These are phyloP conservation scores for Alternaria gansuensis DNA, from an alignment of 2,329 filamentous ascomycete genomes.

Conservation along the genomic window DNA sequence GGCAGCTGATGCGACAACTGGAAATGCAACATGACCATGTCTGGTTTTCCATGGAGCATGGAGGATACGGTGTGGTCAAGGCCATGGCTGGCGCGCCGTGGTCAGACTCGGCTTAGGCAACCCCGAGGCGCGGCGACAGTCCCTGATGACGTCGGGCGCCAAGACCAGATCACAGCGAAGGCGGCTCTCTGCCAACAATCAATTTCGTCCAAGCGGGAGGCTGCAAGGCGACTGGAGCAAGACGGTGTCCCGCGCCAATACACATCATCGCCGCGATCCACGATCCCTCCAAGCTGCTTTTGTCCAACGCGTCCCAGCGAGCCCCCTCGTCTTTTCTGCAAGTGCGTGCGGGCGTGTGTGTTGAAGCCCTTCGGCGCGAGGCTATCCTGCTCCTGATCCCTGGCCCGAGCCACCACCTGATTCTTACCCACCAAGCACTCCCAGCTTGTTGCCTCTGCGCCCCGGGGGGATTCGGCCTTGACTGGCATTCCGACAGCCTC, in stretches of 20 bases:
- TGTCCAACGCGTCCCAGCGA: constrained; percentile 4
- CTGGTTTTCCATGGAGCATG: neutral
- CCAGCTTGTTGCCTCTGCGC: constrained; percentile 10
- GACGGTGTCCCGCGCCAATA: constrained; percentile 15
- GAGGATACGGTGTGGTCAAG: neutral
- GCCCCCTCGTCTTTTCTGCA: constrained; percentile 7
- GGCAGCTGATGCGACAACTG: neutral
- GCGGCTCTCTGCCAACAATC: constrained; percentile 17
- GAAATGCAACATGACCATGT: neutral
- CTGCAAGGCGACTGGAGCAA: constrained; percentile 14
- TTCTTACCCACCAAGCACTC: constrained; percentile 16
- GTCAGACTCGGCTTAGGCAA: constrained; percentile 7
- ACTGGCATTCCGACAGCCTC: constrained; percentile 11
- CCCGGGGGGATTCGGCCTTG: constrained; percentile 11
- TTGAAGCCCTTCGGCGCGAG: constrained; percentile 7
- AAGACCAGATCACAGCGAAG: constrained; percentile 9
- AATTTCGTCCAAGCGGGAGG: constrained; percentile 20
- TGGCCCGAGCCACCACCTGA: constrained; percentile 14
- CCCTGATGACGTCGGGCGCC: constrained; percentile 23
- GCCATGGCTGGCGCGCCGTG: constrained; percentile 5
- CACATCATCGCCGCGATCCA: constrained; percentile 8
- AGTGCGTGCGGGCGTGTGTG: constrained; percentile 12
- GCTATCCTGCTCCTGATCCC: constrained; percentile 20
- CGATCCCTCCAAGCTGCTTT: constrained; percentile 12
- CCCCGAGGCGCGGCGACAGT: constrained; percentile 14